Base-by-base conservation (phyloP, 2,329 filamentous ascomycete genomes). In the Botryosphaeria dothidea region DNA sequence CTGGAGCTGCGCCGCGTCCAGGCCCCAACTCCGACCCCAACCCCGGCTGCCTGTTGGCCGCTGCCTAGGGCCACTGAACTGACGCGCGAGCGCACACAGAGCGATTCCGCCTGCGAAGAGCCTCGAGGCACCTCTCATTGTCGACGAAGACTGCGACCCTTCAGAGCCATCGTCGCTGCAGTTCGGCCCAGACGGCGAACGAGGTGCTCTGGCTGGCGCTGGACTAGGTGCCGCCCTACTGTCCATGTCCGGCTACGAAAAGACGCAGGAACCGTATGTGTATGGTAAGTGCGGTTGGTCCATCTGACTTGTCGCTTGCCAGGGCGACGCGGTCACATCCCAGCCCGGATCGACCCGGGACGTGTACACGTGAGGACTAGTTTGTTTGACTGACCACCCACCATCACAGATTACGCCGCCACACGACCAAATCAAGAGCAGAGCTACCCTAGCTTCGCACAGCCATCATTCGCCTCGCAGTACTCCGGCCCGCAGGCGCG, bases 161-260 rank as follows among this genome's bases (percentile, higher is more conserved):
- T 66, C 69, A 17, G 70, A 64, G 64, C 69, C 68, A 65, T 66
- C 72, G 36, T 61, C 73, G 62, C 68, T 71, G 65, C 72, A 73
- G 70, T 74, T 71, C 70, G 68, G 71, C 70, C 72, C 72, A 71
- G 70, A 69, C 68, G 71, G 72, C 65, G 68, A 67, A 68, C 71
- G 71, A 78, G 83, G 87, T 83, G 80, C 87, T 81, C 80, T 83
- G 84, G 75, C 82, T 68, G 72, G 69, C 51, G 69, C 70, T 69
- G 72, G 69, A 72, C 69, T 72, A 69, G 69, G 69, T 68, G 70
- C 68, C 77, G 77, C 81, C 77, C 78, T 88, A 73, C 81, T 91
- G 80, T 88, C 90, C 80, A 93, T 93, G 90, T 90, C 91, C 78
- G 89, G 89, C 80, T 93, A 92, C 84, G 84, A 85, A 74, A 96